phyloP scores from a whole-genome alignment of 2,329 filamentous ascomycete genomes.

The Aspergillus sp. region DNA sequence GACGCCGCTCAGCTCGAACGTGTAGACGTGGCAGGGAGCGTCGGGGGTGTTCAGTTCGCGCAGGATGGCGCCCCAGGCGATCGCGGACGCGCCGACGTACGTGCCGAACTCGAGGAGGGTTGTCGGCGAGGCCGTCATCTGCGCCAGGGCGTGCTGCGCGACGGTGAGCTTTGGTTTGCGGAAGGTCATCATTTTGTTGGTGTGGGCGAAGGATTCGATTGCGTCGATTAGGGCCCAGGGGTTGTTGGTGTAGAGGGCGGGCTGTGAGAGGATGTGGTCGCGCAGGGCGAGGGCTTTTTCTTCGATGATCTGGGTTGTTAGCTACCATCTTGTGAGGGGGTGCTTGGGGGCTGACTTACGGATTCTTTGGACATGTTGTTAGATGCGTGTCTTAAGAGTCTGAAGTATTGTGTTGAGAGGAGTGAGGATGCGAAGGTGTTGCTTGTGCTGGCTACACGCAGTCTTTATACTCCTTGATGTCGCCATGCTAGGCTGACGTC shows the following conservation, averaged over 20 bases:
- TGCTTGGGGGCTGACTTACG: background rate
- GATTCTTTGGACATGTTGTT: background rate
- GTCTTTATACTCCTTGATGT: too few species aligned
- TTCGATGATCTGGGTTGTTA: conserved; percentile 6
- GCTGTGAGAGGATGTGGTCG: conserved; percentile 20
- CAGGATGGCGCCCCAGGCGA: conserved; percentile 29
- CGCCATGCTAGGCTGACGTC: too few species aligned
- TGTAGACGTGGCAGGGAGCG: conserved; percentile 30
- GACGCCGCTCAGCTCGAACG: conserved; percentile 34
- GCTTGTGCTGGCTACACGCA: too few species aligned
- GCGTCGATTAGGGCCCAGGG: conserved; percentile 27
- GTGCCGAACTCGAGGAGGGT: conserved; percentile 37
- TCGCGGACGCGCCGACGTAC: conserved; percentile 38
- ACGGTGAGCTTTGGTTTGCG: conserved; percentile 26
- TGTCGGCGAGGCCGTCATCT: conserved; percentile 27
- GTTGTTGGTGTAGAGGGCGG: conserved; percentile 19
- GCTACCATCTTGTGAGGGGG: background rate
- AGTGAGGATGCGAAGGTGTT: too few species aligned
- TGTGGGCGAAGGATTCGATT: conserved; percentile 32
- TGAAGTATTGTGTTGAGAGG: background rate
- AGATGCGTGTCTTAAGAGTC: background rate
- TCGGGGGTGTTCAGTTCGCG: conserved; percentile 20
- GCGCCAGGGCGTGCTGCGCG: conserved; percentile 18
- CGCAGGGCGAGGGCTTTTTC: conserved; percentile 11
- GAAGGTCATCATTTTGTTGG: conserved; percentile 35